phyloP scores from a whole-genome alignment of 2,329 filamentous ascomycete species.

The Cercospora sojina region DNA sequence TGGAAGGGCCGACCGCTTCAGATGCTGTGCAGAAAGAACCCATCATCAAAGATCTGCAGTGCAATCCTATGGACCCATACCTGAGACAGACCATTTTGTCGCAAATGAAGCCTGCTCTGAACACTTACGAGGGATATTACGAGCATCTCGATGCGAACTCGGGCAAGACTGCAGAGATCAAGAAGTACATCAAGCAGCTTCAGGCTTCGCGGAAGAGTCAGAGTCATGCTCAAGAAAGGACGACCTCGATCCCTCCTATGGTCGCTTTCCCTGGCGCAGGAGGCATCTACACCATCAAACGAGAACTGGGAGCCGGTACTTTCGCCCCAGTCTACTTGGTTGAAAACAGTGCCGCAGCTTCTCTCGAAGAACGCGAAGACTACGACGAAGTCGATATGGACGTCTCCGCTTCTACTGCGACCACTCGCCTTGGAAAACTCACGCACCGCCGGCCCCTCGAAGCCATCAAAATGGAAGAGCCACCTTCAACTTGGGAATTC shows the following conservation, averaged over 20 bases:
- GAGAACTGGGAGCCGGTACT: constrained; percentile 86
- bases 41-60: constrained; percentile 77
- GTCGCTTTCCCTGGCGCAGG: constrained; percentile 66
- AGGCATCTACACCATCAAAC: constrained; percentile 72
- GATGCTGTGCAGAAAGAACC: constrained; percentile 60
- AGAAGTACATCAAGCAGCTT: constrained; percentile 64
- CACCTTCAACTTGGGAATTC: constrained; percentile 90
- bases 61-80: constrained; percentile 81
- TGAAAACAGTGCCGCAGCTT: constrained; percentile 55
- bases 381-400: constrained; percentile 32
- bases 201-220: constrained; percentile 40
- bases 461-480: constrained; percentile 91
- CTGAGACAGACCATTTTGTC: constrained; percentile 73
- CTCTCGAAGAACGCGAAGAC: constrained; percentile 44
- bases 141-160: constrained; percentile 65
- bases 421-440: constrained; percentile 61
- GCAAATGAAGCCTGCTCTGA: constrained; percentile 70
- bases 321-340: constrained; percentile 95
- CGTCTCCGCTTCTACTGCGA: constrained; percentile 40
- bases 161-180: constrained; percentile 72
- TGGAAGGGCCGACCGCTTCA: constrained; percentile 19
- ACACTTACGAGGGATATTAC: constrained; percentile 74
- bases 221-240: constrained; percentile 42
- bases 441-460: constrained; percentile 63
- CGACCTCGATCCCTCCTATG: constrained; percentile 59